phyloP scores from a whole-genome alignment of 495 filamentous ascomycete genomes.

The Penicillium subrubescens region DNA sequence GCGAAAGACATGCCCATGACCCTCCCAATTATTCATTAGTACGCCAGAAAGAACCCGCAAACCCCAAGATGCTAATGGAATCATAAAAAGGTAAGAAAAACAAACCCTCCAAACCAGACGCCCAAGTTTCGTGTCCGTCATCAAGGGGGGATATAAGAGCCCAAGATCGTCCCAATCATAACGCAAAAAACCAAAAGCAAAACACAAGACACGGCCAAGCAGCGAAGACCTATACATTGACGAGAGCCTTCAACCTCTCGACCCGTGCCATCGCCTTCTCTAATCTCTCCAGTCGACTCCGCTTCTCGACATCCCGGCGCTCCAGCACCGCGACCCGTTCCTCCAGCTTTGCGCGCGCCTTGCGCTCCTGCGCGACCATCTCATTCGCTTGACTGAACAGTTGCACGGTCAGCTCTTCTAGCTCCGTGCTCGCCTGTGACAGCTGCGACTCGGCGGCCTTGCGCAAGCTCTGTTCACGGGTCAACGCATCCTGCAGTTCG shows the following conservation, averaged over 20 bases:
- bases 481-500: conserved; percentile 70
- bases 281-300: conserved; percentile 67
- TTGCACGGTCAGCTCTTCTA: conserved; percentile 85
- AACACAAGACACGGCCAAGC: neutral
- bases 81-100: conserved; percentile 1
- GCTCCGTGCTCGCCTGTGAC: conserved; percentile 69
- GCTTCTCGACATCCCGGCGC: conserved; percentile 69
- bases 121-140: conserved; percentile 15
- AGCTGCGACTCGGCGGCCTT: conserved; percentile 74
- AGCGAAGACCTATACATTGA: conserved; percentile 41
- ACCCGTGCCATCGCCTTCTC: conserved; percentile 78
- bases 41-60: neutral
- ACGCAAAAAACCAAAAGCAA: conserved; percentile 15
- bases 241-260: conserved; percentile 72
- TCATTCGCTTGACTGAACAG: conserved; percentile 95
- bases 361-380: conserved; percentile 91
- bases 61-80: conserved; percentile 10
- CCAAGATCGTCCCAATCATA: conserved; percentile 27
- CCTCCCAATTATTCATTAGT: neutral
- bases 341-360: conserved; percentile 77
- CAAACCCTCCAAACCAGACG: conserved; percentile 12
- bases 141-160: conserved; percentile 6
- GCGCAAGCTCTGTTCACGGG: conserved; percentile 70
- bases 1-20: neutral
- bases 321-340: conserved; percentile 72